phyloP scores from a whole-genome alignment of 1,139 yeast genomes.

The Lodderomyces parapsilosis region DNA sequence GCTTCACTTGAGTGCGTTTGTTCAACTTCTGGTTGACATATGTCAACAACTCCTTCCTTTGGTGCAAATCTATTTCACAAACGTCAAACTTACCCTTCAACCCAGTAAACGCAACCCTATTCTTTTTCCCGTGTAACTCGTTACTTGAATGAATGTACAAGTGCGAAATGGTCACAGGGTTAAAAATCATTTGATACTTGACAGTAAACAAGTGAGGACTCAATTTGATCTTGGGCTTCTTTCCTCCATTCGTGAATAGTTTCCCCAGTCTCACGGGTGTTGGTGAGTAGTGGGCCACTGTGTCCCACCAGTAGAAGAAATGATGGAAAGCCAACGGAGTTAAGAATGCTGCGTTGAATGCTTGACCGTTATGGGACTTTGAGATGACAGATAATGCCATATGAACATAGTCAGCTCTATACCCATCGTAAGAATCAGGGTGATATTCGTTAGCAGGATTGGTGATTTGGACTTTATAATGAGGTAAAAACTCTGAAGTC shows the following conservation, averaged over 20 bases:
- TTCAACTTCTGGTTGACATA: slow-evolving; percentile 58
- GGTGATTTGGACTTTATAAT: slow-evolving; percentile 43
- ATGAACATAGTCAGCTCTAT: slow-evolving; percentile 77
- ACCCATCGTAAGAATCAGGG: slow-evolving; percentile 75
- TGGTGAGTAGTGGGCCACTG: slow-evolving; percentile 67
- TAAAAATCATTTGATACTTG: slow-evolving; percentile 71
- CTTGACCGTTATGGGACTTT: slow-evolving; percentile 28
- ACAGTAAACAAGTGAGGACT: slow-evolving; percentile 77
- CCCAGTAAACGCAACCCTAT: slow-evolving; percentile 67
- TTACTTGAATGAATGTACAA: slow-evolving; percentile 54
- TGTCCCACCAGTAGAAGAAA: slow-evolving; percentile 82
- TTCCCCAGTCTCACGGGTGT: slow-evolving; percentile 75
- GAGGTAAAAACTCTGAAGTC: slow-evolving; percentile 34
- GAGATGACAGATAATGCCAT: slow-evolving; percentile 59
- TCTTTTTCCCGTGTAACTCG: slow-evolving; percentile 37
- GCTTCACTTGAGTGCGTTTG: slow-evolving; percentile 53
- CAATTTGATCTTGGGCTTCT: slow-evolving; percentile 52
- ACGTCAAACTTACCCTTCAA: slow-evolving; percentile 67
- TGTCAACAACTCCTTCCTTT: slow-evolving; percentile 64
- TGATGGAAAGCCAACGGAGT: slow-evolving; percentile 68
- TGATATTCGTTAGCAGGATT: slow-evolving; percentile 40
- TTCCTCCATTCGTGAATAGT: slow-evolving; percentile 45
- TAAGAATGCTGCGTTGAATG: slow-evolving; percentile 72
- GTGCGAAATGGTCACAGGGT: slow-evolving; percentile 75
- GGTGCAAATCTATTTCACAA: slow-evolving; percentile 81